Evolutionary conservation across 495 filamentous ascomycete species (phyloP).

Genomic region (Bombardia bombarda): DNA sequence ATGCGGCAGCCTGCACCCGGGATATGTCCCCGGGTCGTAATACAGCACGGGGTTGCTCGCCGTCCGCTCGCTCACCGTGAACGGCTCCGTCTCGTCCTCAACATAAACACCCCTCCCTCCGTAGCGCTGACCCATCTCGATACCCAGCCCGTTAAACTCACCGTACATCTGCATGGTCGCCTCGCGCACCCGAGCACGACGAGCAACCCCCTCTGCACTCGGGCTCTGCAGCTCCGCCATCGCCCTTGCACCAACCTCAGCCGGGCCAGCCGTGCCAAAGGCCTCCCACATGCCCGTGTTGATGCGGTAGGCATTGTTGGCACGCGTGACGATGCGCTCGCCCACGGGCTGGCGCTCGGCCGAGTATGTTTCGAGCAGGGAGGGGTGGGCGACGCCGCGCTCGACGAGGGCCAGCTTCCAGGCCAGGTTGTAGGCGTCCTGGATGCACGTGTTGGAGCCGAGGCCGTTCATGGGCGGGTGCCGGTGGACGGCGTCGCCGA

Average conservation of each 20-base stretch:
- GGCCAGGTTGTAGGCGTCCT: constrained; percentile 36
- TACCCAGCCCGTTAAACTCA: constrained; percentile 21
- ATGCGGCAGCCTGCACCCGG: constrained; percentile 24
- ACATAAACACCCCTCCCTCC: constrained; percentile 1
- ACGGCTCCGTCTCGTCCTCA: constrained; percentile 10
- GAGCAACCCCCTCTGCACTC: constrained; percentile 8
- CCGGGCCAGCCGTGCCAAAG: constrained; percentile 13
- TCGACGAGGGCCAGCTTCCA: constrained; percentile 33
- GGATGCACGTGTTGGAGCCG: constrained; percentile 34
- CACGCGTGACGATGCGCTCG: constrained; percentile 14
- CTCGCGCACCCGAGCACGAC: constrained; percentile 9
- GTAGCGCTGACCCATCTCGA: constrained; percentile 26
- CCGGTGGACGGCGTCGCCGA: constrained; percentile 38
- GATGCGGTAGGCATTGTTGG: constrained; percentile 23
- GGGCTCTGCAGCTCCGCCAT: constrained; percentile 1
- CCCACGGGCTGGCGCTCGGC: constrained; percentile 30
- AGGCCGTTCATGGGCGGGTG: constrained; percentile 33
- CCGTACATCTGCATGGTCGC: constrained; percentile 8
- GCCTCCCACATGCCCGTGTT: constrained; percentile 17
- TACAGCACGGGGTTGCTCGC: constrained; percentile 7
- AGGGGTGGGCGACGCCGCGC: constrained; percentile 10
- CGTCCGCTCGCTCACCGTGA: background rate
- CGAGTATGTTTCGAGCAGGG: constrained; percentile 23
- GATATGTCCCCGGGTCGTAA: constrained; percentile 16
- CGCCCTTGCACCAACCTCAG: too few species aligned